Conservation (phyloP, 164 flowering plant genomes). For the Kingdonia uniflora region DNA sequence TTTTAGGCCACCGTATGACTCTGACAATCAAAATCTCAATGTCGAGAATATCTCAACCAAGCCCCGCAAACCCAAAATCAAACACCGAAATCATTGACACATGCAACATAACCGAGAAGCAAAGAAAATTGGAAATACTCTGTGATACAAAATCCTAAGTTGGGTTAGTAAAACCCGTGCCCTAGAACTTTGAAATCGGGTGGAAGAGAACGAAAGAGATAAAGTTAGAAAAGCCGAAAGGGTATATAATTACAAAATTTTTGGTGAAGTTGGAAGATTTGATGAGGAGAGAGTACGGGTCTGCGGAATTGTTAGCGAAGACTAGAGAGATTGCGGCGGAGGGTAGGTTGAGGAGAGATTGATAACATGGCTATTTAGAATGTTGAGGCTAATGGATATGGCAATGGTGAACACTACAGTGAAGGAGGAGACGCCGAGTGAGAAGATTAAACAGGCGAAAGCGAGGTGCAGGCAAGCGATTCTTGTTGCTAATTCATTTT, state of each 20-base stretch:
- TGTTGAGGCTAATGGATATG: constrained; percentile 76
- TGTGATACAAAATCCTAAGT: constrained; percentile 29
- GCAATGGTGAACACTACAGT: constrained; percentile 85
- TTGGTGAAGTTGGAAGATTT: constrained; percentile 61
- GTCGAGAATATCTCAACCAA: too few relatives aligned
- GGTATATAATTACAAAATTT: constrained; percentile 62
- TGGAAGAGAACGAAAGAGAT: constrained; percentile 84
- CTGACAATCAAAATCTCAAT: too few relatives aligned
- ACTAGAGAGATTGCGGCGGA: constrained; percentile 70
- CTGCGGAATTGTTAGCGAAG: constrained; percentile 58
- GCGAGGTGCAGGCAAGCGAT: constrained; percentile 92
- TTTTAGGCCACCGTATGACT: too few relatives aligned
- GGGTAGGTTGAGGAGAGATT: constrained; percentile 82
- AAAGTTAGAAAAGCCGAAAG: constrained; percentile 53
- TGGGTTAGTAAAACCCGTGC: constrained; percentile 41
- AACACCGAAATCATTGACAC: too few relatives aligned
- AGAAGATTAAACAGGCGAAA: constrained; percentile 70
- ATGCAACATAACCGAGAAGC: constrained; percentile 39
- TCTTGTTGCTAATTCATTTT: constrained; percentile 76
- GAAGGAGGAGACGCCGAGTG: constrained; percentile 61
- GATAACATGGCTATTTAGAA: constrained; percentile 70
- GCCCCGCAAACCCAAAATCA: too few relatives aligned
- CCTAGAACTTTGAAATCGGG: constrained; percentile 71
- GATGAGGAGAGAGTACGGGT: constrained; percentile 58
- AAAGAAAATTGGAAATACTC: constrained; percentile 43